phyloP scores from a whole-genome alignment of 495 filamentous ascomycete species.

The Entonaema liquescens region DNA sequence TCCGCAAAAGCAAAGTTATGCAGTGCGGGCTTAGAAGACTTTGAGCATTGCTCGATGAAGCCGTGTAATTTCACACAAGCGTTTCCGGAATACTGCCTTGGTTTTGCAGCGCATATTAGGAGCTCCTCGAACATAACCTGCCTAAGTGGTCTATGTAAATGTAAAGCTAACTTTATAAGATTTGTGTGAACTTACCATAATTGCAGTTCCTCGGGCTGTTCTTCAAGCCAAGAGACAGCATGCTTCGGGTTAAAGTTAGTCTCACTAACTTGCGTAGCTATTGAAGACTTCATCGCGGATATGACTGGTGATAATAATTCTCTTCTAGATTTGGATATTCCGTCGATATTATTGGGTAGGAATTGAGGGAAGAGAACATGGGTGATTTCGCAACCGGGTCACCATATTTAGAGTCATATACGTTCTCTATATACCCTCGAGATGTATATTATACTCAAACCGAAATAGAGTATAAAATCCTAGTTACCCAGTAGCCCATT shows the following conservation, averaged over 20 bases:
- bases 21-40: conserved; percentile 52
- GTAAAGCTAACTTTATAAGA: neutral
- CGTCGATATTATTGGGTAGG: conserved; percentile 11
- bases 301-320: neutral
- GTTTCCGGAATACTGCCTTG: conserved; percentile 53
- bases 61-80: conserved; percentile 63
- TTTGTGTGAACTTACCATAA: conserved; percentile 37
- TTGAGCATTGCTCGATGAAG: conserved; percentile 62
- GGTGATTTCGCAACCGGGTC: neutral
- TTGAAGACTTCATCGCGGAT: conserved; percentile 27
- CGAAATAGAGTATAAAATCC: neutral
- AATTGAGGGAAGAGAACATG: neutral
- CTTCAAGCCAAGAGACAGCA: conserved; percentile 50
- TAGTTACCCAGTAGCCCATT: neutral
- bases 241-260: conserved; percentile 45
- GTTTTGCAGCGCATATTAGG: conserved; percentile 55
- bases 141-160: conserved; percentile 21
- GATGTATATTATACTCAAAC: neutral
- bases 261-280: conserved; percentile 31
- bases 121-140: conserved; percentile 49
- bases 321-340: conserved; percentile 7
- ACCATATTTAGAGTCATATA: conserved; percentile 4
- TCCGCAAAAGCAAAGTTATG: conserved; percentile 59
- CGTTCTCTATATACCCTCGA: neutral
- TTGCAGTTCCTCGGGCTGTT: conserved; percentile 41